Percentiles rank a stretch among this genome's conserved stretches.
These are phyloP conservation scores for Coemansia sp. DNA, from an alignment of 192 early-diverging fungal genomes.

Conservation along the genomic window DNA sequence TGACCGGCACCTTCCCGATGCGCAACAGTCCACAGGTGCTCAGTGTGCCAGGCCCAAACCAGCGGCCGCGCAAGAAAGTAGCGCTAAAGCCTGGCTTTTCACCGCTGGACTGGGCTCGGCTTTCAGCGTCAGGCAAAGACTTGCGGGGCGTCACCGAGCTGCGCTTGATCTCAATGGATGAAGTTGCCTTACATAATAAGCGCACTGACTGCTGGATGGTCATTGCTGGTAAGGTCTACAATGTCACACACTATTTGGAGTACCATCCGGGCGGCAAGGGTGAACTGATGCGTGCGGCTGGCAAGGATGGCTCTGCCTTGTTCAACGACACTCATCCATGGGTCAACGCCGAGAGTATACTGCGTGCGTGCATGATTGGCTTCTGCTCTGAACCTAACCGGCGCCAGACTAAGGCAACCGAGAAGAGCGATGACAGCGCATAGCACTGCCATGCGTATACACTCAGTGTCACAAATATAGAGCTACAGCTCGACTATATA, in stretches of 20 bases:
- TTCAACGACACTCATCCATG: slow-evolving; percentile 89
- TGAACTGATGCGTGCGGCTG: slow-evolving; percentile 80
- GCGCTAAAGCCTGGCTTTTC: slow-evolving; percentile 86
- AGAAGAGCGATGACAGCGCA: background rate
- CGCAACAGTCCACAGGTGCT: slow-evolving; percentile 50
- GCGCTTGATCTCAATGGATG: slow-evolving; percentile 62
- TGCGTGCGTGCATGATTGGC: slow-evolving; percentile 81
- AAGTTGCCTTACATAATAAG: slow-evolving; percentile 75
- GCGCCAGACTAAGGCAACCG: background rate
- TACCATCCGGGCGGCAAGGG: slow-evolving; percentile 91
- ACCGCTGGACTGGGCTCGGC: slow-evolving; percentile 89
- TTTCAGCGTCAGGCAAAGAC: slow-evolving; percentile 74
- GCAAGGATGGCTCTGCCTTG: slow-evolving; percentile 88
- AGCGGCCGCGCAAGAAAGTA: slow-evolving; percentile 67
- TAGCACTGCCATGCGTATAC: background rate
- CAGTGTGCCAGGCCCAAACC: slow-evolving; percentile 9
- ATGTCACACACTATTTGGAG: slow-evolving; percentile 83
- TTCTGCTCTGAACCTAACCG: slow-evolving; percentile 16
- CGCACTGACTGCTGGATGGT: slow-evolving; percentile 88
- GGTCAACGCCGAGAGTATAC: slow-evolving; percentile 91
- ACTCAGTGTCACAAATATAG: background rate
- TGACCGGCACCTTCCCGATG: slow-evolving; percentile 32
- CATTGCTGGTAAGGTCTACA: slow-evolving; percentile 89
- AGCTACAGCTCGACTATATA: background rate
- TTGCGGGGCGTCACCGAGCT: slow-evolving; percentile 49